Percentiles rank a stretch among this genome's conserved stretches.
phyloP scores from a whole-genome alignment of 495 filamentous ascomycete species.

The Penicillium waksmanii region DNA sequence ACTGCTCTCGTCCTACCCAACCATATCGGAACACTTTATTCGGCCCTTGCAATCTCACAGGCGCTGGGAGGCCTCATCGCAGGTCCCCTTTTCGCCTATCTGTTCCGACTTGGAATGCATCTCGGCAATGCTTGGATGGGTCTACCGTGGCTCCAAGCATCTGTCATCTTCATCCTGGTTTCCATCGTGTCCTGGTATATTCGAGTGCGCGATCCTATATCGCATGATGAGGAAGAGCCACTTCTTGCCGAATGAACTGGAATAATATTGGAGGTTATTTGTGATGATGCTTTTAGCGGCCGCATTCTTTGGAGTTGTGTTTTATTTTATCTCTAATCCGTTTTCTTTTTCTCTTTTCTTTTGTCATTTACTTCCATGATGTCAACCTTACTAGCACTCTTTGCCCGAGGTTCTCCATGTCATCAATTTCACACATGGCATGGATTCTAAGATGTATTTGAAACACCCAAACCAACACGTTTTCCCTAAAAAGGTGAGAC shows the following conservation, averaged over 20 bases:
- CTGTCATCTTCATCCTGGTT: conserved; percentile 24
- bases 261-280: not conserved
- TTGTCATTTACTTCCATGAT: not conserved
- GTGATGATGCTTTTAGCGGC: not conserved
- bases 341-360: not conserved
- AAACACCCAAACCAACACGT: conserved; percentile 3
- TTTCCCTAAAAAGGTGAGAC: conserved; percentile 10
- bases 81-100: conserved; percentile 39
- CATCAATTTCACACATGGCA: not conserved
- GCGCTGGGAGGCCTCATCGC: conserved; percentile 35
- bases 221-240: conserved; percentile 19
- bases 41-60: conserved; percentile 37
- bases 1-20: conserved; percentile 39
- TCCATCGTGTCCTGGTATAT: conserved; percentile 21
- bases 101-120: conserved; percentile 44
- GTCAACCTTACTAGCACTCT: conserved; percentile 4
- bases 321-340: not conserved
- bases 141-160: conserved; percentile 34
- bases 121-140: conserved; percentile 39
- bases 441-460: not conserved
- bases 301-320: not conserved
- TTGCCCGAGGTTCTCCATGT: not conserved
- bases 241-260: conserved; percentile 7
- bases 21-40: conserved; percentile 40
- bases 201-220: conserved; percentile 9